Conservation (phyloP, 331 rosid species). For the Ulmus americana region DNA sequence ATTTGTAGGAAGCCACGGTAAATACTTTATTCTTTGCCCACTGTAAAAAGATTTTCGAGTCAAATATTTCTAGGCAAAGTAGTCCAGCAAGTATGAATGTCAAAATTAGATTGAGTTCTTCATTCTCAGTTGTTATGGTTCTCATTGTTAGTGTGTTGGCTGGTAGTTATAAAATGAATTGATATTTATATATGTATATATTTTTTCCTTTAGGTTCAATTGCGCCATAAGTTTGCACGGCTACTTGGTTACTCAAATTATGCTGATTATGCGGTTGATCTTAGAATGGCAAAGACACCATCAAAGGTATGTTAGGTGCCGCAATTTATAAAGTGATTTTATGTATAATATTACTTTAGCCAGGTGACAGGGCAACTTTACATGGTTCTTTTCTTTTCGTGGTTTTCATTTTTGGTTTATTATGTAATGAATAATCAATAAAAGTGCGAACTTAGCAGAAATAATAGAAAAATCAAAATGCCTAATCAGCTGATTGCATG, state of each 20-base stretch:
- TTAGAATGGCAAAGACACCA: constrained; percentile 93
- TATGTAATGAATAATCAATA: too few species aligned
- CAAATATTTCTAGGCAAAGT: not conserved
- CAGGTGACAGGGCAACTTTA: not conserved
- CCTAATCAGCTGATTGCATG: not conserved
- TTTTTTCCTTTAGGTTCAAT: constrained; percentile 57
- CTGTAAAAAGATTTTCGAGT: not conserved
- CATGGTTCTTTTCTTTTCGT: not conserved
- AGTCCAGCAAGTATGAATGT: not conserved
- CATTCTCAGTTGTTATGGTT: constrained; percentile 6
- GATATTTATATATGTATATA: constrained; percentile 1
- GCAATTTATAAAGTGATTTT: not conserved
- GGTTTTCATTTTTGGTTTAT: not conserved
- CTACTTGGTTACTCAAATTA: constrained; percentile 80
- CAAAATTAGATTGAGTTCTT: not conserved
- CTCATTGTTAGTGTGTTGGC: not conserved
- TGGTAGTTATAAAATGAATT: constrained; percentile 2
- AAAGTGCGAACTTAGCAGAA: too few species aligned
- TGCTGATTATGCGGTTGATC: constrained; percentile 73
- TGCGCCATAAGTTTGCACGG: constrained; percentile 83
- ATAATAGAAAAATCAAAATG: not conserved
- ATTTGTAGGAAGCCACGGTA: not conserved
- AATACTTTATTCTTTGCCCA: not conserved
- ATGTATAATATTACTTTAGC: not conserved
- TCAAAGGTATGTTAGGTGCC: constrained; percentile 51